phyloP scores from a whole-genome alignment of 176 grass and related monocot genomes.

The Aegilops tauschii region DNA sequence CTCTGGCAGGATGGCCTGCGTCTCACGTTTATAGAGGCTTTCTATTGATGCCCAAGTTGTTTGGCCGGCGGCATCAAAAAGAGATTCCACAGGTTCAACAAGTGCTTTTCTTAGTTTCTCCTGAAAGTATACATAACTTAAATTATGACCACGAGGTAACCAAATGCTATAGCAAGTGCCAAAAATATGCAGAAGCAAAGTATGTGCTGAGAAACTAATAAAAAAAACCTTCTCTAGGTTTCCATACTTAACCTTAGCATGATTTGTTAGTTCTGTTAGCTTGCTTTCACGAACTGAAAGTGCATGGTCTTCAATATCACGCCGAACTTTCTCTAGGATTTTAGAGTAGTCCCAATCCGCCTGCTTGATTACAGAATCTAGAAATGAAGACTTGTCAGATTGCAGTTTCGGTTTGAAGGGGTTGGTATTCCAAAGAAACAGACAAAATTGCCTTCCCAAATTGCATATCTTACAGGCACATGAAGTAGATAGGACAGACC shows the following conservation, averaged over 20 bases:
- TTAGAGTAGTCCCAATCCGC: constrained; percentile 74
- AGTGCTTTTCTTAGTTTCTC: constrained; percentile 71
- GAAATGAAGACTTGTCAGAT: constrained; percentile 29
- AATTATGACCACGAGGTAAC: constrained; percentile 15
- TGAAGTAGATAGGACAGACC: neutral
- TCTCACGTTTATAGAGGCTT: constrained; percentile 66
- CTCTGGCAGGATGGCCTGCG: constrained; percentile 45
- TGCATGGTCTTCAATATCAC: constrained; percentile 75
- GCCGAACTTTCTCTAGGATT: constrained; percentile 68
- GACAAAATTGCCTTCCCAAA: neutral
- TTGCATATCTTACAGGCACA: neutral
- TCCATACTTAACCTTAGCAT: constrained; percentile 61
- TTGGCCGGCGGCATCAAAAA: constrained; percentile 71
- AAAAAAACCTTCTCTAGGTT: constrained; percentile 13
- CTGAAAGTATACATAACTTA: constrained; percentile 34
- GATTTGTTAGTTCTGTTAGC: constrained; percentile 58
- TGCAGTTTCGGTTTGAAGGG: neutral
- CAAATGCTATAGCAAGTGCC: neutral
- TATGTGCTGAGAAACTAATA: neutral
- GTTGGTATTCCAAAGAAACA: constrained; percentile 9
- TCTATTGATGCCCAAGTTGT: constrained; percentile 83
- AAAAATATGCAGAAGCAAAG: constrained; percentile 5
- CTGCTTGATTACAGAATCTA: constrained; percentile 67
- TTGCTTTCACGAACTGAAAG: constrained; percentile 51
- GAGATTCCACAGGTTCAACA: constrained; percentile 81